A percentile compares a stretch with the other conserved stretches of the same genome.
Conservation (phyloP, 306 rosid species). For the Sicyos edulis region DNA sequence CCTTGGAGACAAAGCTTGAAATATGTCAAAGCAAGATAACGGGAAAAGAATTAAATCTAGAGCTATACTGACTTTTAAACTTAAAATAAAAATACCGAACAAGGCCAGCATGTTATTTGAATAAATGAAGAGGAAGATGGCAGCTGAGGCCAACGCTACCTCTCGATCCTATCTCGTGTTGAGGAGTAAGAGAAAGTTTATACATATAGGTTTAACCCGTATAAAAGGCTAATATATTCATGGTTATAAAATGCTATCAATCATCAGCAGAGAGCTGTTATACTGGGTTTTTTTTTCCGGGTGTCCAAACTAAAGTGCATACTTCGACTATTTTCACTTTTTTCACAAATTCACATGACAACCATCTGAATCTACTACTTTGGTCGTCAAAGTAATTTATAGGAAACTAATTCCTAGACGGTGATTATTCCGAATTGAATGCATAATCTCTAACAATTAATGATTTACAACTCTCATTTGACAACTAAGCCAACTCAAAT, state of each 20-base stretch:
- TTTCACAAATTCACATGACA: too few relatives aligned
- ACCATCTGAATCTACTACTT: too few relatives aligned
- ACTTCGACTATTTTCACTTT: too few relatives aligned
- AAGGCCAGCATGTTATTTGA: neutral
- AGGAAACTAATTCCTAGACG: neutral
- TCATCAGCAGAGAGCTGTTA: neutral
- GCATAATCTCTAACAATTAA: too few relatives aligned
- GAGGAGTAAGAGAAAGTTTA: neutral
- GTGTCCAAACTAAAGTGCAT: too few relatives aligned
- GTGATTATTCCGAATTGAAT: too few relatives aligned
- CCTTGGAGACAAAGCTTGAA: slow-evolving; percentile 7
- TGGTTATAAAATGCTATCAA: neutral
- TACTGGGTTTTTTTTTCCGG: neutral
- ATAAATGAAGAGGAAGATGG: neutral
- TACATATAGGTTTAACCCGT: neutral
- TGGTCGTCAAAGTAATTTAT: neutral
- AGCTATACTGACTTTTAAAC: neutral
- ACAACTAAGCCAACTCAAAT: neutral
- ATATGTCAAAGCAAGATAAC: neutral
- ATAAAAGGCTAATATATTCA: neutral
- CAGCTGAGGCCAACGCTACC: neutral
- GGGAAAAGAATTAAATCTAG: neutral
- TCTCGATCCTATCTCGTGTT: neutral
- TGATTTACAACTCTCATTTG: too few relatives aligned
- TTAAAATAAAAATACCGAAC: neutral